Conservation (phyloP, 1,284 basidiomycete species). For the Schizopora paradoxa region DNA sequence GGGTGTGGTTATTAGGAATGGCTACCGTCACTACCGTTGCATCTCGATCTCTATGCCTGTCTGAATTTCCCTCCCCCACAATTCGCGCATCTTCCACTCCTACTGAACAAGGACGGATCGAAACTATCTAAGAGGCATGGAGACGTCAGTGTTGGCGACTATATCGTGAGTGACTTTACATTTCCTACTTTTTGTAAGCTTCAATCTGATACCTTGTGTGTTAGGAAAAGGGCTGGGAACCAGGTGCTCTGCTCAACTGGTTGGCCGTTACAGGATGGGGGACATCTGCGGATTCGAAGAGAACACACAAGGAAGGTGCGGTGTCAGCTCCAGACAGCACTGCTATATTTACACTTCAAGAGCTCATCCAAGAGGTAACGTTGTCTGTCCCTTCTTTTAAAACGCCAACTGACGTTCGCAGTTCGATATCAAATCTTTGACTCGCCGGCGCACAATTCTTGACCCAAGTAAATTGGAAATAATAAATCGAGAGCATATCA, state of each 20-base stretch:
- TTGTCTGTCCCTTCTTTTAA: not conserved
- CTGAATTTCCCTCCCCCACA: conserved; percentile 69
- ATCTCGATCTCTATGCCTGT: conserved; percentile 84
- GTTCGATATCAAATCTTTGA: conserved; percentile 69
- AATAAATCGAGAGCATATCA: conserved; percentile 75
- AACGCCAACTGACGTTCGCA: conserved; percentile 24
- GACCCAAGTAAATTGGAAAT: conserved; percentile 69
- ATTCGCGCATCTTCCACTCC: conserved; percentile 89
- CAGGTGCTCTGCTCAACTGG: conserved; percentile 88
- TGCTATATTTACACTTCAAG: conserved; percentile 54
- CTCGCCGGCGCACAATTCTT: conserved; percentile 70
- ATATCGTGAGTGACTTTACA: conserved; percentile 52
- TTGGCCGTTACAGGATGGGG: conserved; percentile 93
- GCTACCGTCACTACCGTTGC: conserved; percentile 91
- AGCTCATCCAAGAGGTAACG: conserved; percentile 58
- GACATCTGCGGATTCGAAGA: conserved; percentile 37
- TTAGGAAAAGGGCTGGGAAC: conserved; percentile 76
- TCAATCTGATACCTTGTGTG: conserved; percentile 1
- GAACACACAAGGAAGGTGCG: conserved; percentile 18
- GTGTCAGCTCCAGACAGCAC: conserved; percentile 57
- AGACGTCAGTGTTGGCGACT: conserved; percentile 83
- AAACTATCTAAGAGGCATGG: conserved; percentile 95
- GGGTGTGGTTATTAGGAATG: conserved; percentile 64
- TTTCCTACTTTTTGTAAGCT: not conserved
- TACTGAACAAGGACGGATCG: conserved; percentile 86